Percentiles rank a stretch among this genome's conserved stretches.
These are phyloP conservation scores for Lotus japonicus DNA, from an alignment of 306 rosid species.

Conservation along the genomic window DNA sequence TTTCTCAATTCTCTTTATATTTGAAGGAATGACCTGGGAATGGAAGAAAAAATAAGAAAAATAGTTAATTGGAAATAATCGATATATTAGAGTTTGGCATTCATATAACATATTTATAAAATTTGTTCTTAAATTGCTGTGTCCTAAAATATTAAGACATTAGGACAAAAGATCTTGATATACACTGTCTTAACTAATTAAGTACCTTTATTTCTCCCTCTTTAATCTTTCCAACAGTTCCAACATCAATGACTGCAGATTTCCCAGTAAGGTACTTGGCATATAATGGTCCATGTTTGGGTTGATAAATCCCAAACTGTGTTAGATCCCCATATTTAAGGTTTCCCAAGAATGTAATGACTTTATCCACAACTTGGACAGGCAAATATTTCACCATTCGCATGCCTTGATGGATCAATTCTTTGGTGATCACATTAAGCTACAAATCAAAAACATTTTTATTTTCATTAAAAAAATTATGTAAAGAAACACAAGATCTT, in stretches of 20 bases:
- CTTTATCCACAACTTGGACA: conserved; percentile 12
- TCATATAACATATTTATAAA: too few species aligned
- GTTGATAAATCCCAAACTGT: conserved; percentile 24
- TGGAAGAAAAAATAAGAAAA: too few species aligned
- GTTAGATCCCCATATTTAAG: conserved; percentile 34
- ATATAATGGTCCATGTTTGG: conserved; percentile 39
- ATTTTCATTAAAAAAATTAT: neutral
- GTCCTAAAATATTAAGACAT: too few species aligned
- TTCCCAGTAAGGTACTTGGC: conserved; percentile 29
- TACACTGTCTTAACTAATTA: too few species aligned
- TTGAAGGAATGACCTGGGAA: conserved; percentile 35
- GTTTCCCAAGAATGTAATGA: neutral
- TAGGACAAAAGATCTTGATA: too few species aligned
- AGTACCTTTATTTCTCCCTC: conserved; percentile 37
- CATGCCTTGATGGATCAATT: conserved; percentile 35
- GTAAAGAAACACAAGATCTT: too few species aligned
- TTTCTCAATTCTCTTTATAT: conserved; percentile 30
- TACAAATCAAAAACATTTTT: neutral
- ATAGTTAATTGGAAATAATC: too few species aligned
- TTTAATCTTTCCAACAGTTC: conserved; percentile 35
- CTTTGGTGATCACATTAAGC: conserved; percentile 44
- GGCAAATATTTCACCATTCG: conserved; percentile 20
- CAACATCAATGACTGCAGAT: conserved; percentile 45
- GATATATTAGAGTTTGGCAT: too few species aligned
- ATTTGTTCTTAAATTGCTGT: too few species aligned